phyloP scores from a whole-genome alignment of 2,329 filamentous ascomycete species.

The Simplicillium aogashimaense region DNA sequence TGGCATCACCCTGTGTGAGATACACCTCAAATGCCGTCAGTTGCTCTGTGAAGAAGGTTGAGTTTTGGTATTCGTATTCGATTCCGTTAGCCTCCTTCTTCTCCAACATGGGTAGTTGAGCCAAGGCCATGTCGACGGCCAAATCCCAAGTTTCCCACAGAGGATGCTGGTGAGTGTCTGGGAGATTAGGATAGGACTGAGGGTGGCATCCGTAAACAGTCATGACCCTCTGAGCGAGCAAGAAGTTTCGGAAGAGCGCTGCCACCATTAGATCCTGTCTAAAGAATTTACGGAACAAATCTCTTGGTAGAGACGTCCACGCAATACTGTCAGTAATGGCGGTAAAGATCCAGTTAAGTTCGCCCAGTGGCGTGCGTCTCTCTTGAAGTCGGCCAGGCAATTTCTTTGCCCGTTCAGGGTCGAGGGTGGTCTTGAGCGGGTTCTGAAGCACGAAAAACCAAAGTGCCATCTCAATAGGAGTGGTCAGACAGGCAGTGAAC shows the following conservation, averaged over 20 bases:
- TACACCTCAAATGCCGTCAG: constrained; percentile 97
- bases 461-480: constrained; percentile 93
- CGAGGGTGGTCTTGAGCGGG: constrained; percentile 58
- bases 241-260: constrained; percentile 89
- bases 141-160: constrained; percentile 98
- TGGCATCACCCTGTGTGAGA: constrained; percentile 67
- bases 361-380: constrained; percentile 82
- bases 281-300: constrained; percentile 94
- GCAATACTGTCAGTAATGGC: constrained; percentile 98
- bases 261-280: constrained; percentile 98
- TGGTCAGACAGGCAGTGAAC: constrained; percentile 92
- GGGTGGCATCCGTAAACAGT: constrained; percentile 92
- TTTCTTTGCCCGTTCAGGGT: constrained; percentile 74
- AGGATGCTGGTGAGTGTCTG: constrained; percentile 88
- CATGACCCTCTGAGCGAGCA: constrained; percentile 93
- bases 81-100: constrained; percentile 62
- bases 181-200: constrained; percentile 82
- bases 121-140: constrained; percentile 87
- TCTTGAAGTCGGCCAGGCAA: constrained; percentile 89
- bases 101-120: constrained; percentile 80
- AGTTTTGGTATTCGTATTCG: constrained; percentile 90
- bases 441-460: constrained; percentile 96
- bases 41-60: constrained; percentile 93
- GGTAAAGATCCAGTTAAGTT: constrained; percentile 99
- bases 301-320: constrained; percentile 86